Conservation (phyloP, 2,329 filamentous ascomycete species). For the Didymella pomorum region DNA sequence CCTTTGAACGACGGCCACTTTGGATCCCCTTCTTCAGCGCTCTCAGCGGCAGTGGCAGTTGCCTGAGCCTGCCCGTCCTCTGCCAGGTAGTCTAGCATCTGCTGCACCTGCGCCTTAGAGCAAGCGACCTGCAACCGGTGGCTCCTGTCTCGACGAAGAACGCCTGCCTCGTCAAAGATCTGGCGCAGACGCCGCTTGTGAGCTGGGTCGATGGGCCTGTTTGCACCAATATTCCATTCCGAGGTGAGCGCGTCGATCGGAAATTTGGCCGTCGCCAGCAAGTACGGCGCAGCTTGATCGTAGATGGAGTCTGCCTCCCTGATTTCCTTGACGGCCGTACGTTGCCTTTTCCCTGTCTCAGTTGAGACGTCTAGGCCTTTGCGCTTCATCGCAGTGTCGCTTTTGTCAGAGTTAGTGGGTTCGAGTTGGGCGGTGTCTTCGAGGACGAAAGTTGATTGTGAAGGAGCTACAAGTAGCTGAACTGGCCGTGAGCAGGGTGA, state of each 20-base stretch:
- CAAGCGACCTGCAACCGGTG: slow-evolving; percentile 6
- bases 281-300: slow-evolving; percentile 9
- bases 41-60: neutral
- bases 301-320: slow-evolving; percentile 11
- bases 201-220: slow-evolving; percentile 8
- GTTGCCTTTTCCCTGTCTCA: slow-evolving; percentile 9
- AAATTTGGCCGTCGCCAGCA: slow-evolving; percentile 7
- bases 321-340: neutral
- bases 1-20: slow-evolving; percentile 2
- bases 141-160: slow-evolving; percentile 10
- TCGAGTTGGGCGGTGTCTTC: neutral
- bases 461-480: neutral
- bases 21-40: slow-evolving; percentile 17
- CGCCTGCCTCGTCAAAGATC: slow-evolving; percentile 9
- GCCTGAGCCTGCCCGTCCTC: slow-evolving; percentile 13
- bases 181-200: slow-evolving; percentile 12
- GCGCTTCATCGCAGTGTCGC: slow-evolving; percentile 1
- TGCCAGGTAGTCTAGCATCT: slow-evolving; percentile 21
- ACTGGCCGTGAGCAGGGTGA: too few species aligned
- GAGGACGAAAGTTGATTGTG: neutral
- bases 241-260: slow-evolving; percentile 6
- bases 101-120: slow-evolving; percentile 6
- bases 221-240: slow-evolving; percentile 11
- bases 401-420: neutral
- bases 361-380: neutral